A percentile compares a stretch with the other conserved stretches of the same genome.
These are phyloP conservation scores for Lodderomyces pseudojiufengensis DNA, from an alignment of 1,139 yeast species.

Conservation along the genomic window DNA sequence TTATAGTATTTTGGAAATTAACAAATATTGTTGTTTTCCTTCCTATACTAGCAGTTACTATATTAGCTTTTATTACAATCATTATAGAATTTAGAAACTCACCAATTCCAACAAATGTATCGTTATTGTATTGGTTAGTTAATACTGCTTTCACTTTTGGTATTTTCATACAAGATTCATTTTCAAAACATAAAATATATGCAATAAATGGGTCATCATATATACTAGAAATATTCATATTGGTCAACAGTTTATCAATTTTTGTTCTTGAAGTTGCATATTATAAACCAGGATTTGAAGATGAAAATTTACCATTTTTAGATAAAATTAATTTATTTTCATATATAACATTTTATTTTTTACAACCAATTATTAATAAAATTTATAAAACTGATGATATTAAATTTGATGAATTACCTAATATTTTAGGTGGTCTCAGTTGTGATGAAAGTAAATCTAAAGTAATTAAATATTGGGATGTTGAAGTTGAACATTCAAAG, in stretches of 20 bases:
- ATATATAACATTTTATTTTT: slow-evolving; percentile 23
- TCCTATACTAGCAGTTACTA: slow-evolving; percentile 14
- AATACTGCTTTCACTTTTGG: slow-evolving; percentile 17
- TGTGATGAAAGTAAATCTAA: slow-evolving; percentile 11
- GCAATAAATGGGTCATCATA: slow-evolving; percentile 16
- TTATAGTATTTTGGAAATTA: slow-evolving; percentile 6
- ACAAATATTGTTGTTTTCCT: slow-evolving; percentile 7
- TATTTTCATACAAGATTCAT: slow-evolving; percentile 27
- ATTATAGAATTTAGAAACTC: slow-evolving; percentile 30
- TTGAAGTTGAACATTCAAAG: slow-evolving; percentile 6
- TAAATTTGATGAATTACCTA: slow-evolving; percentile 21
- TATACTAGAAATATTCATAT: slow-evolving; percentile 18
- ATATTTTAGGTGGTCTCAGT: slow-evolving; percentile 13
- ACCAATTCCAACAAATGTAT: slow-evolving; percentile 24
- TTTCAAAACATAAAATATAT: slow-evolving; percentile 27
- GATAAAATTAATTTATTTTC: slow-evolving; percentile 21
- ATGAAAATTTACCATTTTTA: slow-evolving; percentile 26
- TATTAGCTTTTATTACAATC: slow-evolving; percentile 29
- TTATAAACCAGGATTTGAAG: slow-evolving; percentile 45
- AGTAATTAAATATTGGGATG: slow-evolving; percentile 11
- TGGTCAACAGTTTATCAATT: slow-evolving; percentile 30
- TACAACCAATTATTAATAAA: slow-evolving; percentile 22
- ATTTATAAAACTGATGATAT: slow-evolving; percentile 22
- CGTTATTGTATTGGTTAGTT: slow-evolving; percentile 31
- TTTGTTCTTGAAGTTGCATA: slow-evolving; percentile 33